Evolutionary conservation across 768 basidiomycete genomes (phyloP), one percentile per base, ranked within the genome.

Genomic region (Paxillus ammoniavirescens): DNA sequence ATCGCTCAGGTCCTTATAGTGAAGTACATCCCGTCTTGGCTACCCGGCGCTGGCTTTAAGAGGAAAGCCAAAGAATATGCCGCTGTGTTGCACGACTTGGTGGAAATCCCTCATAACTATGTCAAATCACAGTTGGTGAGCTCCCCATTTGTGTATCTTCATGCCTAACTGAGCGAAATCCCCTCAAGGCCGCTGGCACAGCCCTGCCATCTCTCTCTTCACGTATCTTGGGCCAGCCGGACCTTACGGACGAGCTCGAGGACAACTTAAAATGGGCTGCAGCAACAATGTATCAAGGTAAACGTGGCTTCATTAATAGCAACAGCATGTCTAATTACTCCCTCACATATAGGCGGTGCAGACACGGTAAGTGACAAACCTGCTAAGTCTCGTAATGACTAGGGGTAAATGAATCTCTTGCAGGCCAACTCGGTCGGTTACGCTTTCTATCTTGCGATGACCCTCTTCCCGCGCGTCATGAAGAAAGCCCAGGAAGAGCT

Each of bases 401-500:
- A 30, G 47, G n/a, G 2, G 1, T 6, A 54, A 38, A 37, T 4
- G 26, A 26, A 26, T 26, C 4, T 7, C 1, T 15, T 26, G n/a
- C n/a, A 63, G 64, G 23, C 59, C 7, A 44, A 38, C 12, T 57
- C 64, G 2, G 21, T 53, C 1, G 31, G 48, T 5, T 59, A 52
- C 43, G 51, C 54, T 8, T 61, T 63, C 40, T 55, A 55, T 18
- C 64, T 69, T 15, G 70, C 65, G 2, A 71, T 70, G 69, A 56
- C 60, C 17, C 60, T 66, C 42, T 56, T 61, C 43, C 70, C 71
- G 2, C 50, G 38, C 1, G 61, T 64, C n/a, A 56, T 65, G 58
- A 56, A 55, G 43, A 68, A 57, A 38, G 68, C 60, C 0, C 68
- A 65, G 44, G 51, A 53, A 36, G 68, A 71, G 42, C 47, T 72